phyloP scores from a whole-genome alignment of 2,329 filamentous ascomycete genomes.

The Rosellinia necatrix region DNA sequence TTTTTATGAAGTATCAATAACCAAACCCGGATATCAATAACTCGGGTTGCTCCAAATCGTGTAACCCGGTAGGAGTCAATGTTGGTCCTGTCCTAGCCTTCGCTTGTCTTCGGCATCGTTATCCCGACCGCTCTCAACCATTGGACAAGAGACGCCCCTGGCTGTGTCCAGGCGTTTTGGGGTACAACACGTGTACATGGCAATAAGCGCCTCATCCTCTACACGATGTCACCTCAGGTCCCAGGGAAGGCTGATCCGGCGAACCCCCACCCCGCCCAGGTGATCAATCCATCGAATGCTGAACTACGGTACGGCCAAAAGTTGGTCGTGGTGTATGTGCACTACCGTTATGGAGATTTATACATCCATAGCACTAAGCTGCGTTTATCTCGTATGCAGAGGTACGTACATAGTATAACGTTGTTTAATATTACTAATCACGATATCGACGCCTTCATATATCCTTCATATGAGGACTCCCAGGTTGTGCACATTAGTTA shows the following conservation, averaged over 20 bases:
- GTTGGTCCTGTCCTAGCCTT: neutral
- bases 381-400: too few relatives aligned
- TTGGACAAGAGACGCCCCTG: conserved; percentile 1
- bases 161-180: neutral
- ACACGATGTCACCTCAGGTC: conserved; percentile 19
- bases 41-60: neutral
- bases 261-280: neutral
- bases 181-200: neutral
- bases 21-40: conserved; percentile 5
- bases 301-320: too few relatives aligned
- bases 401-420: too few relatives aligned
- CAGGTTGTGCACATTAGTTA: too few relatives aligned
- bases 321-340: neutral
- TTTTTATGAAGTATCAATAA: too few relatives aligned
- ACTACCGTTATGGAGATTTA: neutral
- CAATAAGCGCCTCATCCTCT: conserved; percentile 11
- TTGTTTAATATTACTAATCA: too few relatives aligned
- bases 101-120: neutral
- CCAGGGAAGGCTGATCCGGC: conserved; percentile 16
- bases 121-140: neutral
- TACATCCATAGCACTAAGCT: too few relatives aligned
- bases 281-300: too few relatives aligned
- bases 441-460: too few relatives aligned
- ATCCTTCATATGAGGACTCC: too few relatives aligned
- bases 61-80: neutral